These are phyloP conservation scores for Lophiostoma macrostomum DNA, from an alignment of 495 filamentous ascomycete genomes.

Conservation along the genomic window DNA sequence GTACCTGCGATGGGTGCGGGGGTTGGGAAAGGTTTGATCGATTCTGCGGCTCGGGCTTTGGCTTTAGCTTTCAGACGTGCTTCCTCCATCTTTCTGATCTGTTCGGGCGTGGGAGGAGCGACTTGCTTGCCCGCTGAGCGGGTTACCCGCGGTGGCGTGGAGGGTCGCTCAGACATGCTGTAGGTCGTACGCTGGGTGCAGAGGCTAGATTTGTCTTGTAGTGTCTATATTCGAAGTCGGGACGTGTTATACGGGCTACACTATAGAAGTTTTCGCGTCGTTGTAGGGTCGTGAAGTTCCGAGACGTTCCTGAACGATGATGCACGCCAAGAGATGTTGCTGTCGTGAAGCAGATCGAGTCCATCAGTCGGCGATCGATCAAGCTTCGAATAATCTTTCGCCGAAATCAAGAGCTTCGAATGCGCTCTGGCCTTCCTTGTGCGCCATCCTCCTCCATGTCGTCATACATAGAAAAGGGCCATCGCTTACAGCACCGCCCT, in stretches of 20 bases:
- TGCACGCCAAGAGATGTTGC: conserved; percentile 22
- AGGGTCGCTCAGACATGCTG: conserved; percentile 47
- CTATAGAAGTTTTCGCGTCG: too few species aligned
- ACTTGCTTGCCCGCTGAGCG: conserved; percentile 44
- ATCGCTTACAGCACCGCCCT: conserved; percentile 15
- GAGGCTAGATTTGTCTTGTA: background rate
- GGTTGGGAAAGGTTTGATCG: conserved; percentile 38
- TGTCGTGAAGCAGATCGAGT: background rate
- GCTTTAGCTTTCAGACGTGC: conserved; percentile 91
- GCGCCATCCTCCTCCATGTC: too few species aligned
- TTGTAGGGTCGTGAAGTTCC: too few species aligned
- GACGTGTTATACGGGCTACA: too few species aligned
- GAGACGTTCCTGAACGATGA: conserved; percentile 9
- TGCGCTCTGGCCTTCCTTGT: too few species aligned
- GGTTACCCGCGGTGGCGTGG: conserved; percentile 57
- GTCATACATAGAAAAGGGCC: too few species aligned
- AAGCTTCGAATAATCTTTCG: too few species aligned
- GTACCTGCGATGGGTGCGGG: conserved; percentile 45
- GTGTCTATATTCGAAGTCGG: background rate
- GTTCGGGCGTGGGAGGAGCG: conserved; percentile 68
- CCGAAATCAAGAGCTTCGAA: too few species aligned
- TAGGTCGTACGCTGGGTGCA: background rate
- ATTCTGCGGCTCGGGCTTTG: conserved; percentile 55
- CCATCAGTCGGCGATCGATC: background rate
- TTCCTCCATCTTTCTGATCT: conserved; percentile 65